Percentiles rank a stretch among this genome's conserved stretches.
These are phyloP conservation scores for Penicillium sp. DNA, from an alignment of 2,329 filamentous ascomycete species.

Conservation along the genomic window DNA sequence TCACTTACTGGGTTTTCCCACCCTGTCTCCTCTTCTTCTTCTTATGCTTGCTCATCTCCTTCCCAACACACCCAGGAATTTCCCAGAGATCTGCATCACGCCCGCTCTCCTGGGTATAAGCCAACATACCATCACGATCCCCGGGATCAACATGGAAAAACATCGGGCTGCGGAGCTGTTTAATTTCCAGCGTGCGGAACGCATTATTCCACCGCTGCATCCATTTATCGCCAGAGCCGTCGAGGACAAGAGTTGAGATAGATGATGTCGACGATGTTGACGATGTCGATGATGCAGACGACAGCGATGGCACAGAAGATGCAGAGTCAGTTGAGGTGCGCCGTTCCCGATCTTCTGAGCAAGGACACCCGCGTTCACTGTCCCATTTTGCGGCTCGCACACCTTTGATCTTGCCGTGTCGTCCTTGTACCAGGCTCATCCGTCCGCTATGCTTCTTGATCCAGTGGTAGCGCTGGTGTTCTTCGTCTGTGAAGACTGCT, in stretches of 20 bases:
- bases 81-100: constrained; percentile 66
- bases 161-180: constrained; percentile 74
- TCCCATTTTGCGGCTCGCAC: constrained; percentile 33
- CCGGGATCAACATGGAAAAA: constrained; percentile 78
- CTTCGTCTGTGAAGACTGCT: constrained; percentile 78
- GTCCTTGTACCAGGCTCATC: constrained; percentile 49
- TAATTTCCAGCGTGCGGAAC: constrained; percentile 68
- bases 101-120: constrained; percentile 63
- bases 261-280: constrained; percentile 18
- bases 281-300: constrained; percentile 9
- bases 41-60: constrained; percentile 75
- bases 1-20: constrained; percentile 45
- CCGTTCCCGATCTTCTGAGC: constrained; percentile 8
- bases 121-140: constrained; percentile 71
- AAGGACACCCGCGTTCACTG: constrained; percentile 12
- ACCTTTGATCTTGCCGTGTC: constrained; percentile 28
- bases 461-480: constrained; percentile 79
- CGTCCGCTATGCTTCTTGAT: constrained; percentile 64
- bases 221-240: constrained; percentile 64
- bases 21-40: constrained; percentile 69
- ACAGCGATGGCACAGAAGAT: constrained; percentile 26
- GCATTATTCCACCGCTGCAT: constrained; percentile 69
- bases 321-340: constrained; percentile 20
- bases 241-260: constrained; percentile 62
- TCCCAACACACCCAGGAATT: constrained; percentile 72